These are phyloP conservation scores for Neostapfia colusana DNA, from an alignment of 176 grass and related monocot species.

Conservation along the genomic window DNA sequence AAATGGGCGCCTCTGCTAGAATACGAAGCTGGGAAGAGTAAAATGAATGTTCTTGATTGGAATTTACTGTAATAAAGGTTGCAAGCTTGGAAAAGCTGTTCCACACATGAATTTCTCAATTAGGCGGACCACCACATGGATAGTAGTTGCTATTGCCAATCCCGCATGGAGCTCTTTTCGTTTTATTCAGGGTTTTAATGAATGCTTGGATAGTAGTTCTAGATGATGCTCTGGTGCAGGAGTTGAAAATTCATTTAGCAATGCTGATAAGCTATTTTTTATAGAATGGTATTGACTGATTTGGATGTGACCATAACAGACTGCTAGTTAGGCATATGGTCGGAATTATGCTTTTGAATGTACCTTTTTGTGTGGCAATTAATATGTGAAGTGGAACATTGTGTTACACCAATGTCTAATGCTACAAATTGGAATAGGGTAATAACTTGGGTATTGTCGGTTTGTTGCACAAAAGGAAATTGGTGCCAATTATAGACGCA, in stretches of 20 bases:
- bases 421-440: not conserved
- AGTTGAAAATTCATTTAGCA: not conserved
- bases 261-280: constrained; percentile 6
- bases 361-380: constrained; percentile 1
- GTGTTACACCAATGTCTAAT: not conserved
- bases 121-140: not conserved
- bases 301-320: constrained; percentile 6
- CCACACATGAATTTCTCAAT: not conserved
- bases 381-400: constrained; percentile 6
- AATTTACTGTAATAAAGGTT: not conserved
- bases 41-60: not conserved
- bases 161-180: not conserved
- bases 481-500: not conserved
- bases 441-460: not conserved
- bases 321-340: not conserved
- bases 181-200: not conserved
- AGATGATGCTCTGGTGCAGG: not conserved
- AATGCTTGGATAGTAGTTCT: not conserved
- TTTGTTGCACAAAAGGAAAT: not conserved
- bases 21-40: not conserved
- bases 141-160: not conserved
- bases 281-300: not conserved
- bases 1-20: not conserved
- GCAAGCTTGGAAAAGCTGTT: not conserved
- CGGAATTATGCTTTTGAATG: not conserved